Evolutionary conservation across 148 eudicot genomes (phyloP).

Genomic region (Amaranthus hypochondriacus): DNA sequence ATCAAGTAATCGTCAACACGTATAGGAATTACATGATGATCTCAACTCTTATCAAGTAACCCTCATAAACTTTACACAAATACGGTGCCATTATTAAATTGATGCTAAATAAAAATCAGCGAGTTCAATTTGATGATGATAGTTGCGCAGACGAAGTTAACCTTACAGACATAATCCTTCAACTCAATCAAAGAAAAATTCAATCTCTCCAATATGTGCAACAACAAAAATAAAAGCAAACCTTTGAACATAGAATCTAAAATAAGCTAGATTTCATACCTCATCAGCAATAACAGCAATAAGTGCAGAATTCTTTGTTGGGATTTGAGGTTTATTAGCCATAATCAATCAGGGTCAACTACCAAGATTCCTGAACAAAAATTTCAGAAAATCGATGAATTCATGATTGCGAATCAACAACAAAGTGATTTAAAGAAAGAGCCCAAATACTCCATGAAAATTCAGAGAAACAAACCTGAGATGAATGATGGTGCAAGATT

Average conservation of each 20-base stretch:
- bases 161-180: neutral
- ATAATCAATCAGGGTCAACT: constrained; percentile 29
- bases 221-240: neutral
- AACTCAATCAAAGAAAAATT: neutral
- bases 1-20: neutral
- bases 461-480: neutral
- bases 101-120: neutral
- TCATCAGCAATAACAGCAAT: constrained; percentile 81
- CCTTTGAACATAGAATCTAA: neutral
- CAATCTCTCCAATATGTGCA: neutral
- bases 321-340: constrained; percentile 66
- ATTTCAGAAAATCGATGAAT: neutral
- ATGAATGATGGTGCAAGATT: neutral
- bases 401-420: neutral
- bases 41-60: neutral
- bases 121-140: neutral
- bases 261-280: constrained; percentile 28
- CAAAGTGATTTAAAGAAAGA: neutral
- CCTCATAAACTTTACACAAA: neutral
- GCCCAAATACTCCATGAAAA: neutral
- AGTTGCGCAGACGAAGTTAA: neutral
- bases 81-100: neutral
- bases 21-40: neutral
- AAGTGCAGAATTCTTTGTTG: constrained; percentile 59
- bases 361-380: constrained; percentile 7